phyloP scores from a whole-genome alignment of 805 yeast species.

The Candida tallmaniae region DNA sequence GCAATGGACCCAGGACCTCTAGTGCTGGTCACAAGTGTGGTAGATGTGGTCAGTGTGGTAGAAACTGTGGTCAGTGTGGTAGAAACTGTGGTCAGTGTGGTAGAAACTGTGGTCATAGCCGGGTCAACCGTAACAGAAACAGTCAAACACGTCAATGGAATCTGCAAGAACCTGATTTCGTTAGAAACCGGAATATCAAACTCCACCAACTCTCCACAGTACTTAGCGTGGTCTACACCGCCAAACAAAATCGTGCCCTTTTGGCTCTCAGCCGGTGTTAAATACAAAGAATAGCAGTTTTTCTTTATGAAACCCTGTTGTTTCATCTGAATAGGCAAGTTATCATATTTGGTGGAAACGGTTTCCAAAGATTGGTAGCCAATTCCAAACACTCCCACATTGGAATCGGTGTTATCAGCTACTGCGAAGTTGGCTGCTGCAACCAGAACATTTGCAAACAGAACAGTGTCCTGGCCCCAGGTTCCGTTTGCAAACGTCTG shows the following conservation, averaged over 20 bases:
- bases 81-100: constrained; percentile 7
- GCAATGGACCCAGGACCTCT: no score
- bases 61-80: constrained; percentile 2
- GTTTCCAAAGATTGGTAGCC: constrained; percentile 13
- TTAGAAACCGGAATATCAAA: constrained; percentile 19
- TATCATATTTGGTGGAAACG: constrained; percentile 19
- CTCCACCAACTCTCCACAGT: constrained; percentile 18
- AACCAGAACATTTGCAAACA: constrained; percentile 10
- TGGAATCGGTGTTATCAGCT: constrained; percentile 16
- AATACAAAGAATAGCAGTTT: constrained; percentile 34
- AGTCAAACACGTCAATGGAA: constrained; percentile 16
- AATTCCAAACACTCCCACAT: constrained; percentile 19
- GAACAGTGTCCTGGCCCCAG: constrained; percentile 17
- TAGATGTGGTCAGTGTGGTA: background rate
- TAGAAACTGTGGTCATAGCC: constrained; percentile 4
- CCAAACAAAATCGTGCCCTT: constrained; percentile 30
- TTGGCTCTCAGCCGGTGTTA: constrained; percentile 19
- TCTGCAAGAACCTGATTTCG: constrained; percentile 13
- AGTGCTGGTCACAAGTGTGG: constrained; percentile 3
- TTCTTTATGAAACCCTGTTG: constrained; percentile 31
- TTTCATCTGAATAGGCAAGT: constrained; percentile 33
- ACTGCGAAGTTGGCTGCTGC: constrained; percentile 17
- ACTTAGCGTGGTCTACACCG: constrained; percentile 27
- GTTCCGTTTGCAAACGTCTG: constrained; percentile 35
- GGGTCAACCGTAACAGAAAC: constrained; percentile 10